phyloP scores from a whole-genome alignment of 441 rosid genomes.

The Populus tomentosa region DNA sequence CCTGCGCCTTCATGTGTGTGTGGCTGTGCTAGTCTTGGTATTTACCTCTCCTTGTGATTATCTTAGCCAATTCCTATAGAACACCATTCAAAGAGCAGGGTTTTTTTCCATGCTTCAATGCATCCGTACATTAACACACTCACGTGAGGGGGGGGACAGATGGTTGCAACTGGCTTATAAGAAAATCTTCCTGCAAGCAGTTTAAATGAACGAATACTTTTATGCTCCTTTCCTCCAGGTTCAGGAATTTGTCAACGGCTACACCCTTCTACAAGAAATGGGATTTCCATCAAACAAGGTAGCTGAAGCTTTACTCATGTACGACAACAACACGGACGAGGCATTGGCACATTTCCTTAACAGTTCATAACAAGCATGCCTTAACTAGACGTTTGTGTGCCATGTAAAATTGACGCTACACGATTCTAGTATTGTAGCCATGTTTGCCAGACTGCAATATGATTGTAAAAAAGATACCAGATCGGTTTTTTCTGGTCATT shows the following conservation, averaged over 20 bases:
- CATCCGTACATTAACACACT: not conserved
- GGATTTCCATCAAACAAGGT: conserved; percentile 71
- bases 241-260: conserved; percentile 63
- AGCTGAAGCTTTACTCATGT: conserved; percentile 58
- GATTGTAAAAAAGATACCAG: not conserved
- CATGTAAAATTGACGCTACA: not conserved
- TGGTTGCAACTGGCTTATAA: not conserved
- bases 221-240: conserved; percentile 37
- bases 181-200: not conserved
- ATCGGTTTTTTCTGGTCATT: not conserved
- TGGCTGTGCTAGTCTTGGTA: not conserved
- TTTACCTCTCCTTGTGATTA: not conserved
- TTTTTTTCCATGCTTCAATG: not conserved
- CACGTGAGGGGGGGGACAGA: not conserved
- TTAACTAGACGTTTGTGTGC: not conserved
- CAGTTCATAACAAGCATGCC: conserved; percentile 36
- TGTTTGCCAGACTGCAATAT: not conserved
- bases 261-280: conserved; percentile 60
- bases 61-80: too few relatives aligned
- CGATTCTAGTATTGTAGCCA: not conserved
- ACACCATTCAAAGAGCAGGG: not conserved
- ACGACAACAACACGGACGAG: conserved; percentile 72
- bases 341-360: conserved; percentile 71
- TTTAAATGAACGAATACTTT: not conserved
- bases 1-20: not conserved